Percentiles rank a stretch among this genome's conserved stretches.
Conservation (phyloP, 2,329 filamentous ascomycete genomes). For the Cercospora zeina region DNA sequence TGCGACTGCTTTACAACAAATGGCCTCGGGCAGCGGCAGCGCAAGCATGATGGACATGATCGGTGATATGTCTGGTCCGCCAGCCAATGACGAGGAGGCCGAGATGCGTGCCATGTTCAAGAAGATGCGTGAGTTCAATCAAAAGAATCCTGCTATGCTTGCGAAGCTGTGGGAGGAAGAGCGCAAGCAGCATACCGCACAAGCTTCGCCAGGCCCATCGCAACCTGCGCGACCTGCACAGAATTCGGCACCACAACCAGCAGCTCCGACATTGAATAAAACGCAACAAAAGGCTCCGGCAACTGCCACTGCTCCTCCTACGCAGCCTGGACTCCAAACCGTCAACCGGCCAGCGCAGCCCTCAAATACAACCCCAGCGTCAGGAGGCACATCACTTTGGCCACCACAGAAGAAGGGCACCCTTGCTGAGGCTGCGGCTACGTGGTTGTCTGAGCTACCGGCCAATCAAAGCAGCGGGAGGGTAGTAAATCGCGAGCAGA, state of each 20-base stretch:
- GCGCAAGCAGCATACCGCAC: conserved; percentile 35
- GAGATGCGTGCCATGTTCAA: conserved; percentile 58
- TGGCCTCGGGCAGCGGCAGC: conserved; percentile 25
- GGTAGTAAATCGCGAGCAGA: conserved; percentile 42
- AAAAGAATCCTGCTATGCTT: conserved; percentile 56
- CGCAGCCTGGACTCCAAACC: conserved; percentile 3
- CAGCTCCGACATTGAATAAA: neutral
- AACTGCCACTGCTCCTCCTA: neutral
- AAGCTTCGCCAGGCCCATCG: conserved; percentile 17
- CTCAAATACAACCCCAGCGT: neutral
- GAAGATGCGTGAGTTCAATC: conserved; percentile 59
- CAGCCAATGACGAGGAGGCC: conserved; percentile 46
- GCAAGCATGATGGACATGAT: conserved; percentile 18
- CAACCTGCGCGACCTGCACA: conserved; percentile 18
- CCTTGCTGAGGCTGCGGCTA: conserved; percentile 53
- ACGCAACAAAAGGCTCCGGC: conserved; percentile 15
- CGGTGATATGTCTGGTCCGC: conserved; percentile 28
- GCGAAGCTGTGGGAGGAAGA: conserved; percentile 59
- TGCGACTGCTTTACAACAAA: conserved; percentile 34
- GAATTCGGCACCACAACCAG: neutral
- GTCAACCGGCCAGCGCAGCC: conserved; percentile 6
- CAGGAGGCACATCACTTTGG: conserved; percentile 48
- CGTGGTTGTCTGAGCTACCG: conserved; percentile 48
- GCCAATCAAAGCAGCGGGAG: conserved; percentile 50
- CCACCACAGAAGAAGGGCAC: conserved; percentile 53